These are phyloP conservation scores for Cynara cardunculus DNA, from an alignment of 129 eudicot species.

Conservation along the genomic window DNA sequence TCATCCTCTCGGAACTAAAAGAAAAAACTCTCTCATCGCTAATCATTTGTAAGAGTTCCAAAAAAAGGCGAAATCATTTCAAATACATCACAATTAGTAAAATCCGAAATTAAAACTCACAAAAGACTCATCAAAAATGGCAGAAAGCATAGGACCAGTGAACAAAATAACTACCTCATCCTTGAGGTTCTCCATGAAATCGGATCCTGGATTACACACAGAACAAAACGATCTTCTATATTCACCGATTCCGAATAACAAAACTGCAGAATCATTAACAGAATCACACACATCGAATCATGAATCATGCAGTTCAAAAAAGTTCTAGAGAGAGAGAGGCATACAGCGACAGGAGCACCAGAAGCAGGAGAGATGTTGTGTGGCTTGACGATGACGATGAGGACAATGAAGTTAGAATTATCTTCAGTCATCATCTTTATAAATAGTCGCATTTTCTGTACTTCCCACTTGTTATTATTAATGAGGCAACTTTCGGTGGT, in stretches of 20 bases:
- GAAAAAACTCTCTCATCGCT: neutral
- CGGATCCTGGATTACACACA: constrained; percentile 13
- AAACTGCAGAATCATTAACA: neutral
- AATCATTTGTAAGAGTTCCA: neutral
- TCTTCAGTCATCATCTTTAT: constrained; percentile 10
- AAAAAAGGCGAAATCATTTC: neutral
- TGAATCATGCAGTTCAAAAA: neutral
- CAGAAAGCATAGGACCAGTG: neutral
- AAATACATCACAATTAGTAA: neutral
- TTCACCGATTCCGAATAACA: constrained; percentile 14
- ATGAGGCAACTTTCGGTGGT: neutral
- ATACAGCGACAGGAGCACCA: constrained; percentile 32
- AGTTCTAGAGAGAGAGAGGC: constrained; percentile 1
- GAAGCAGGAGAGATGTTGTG: constrained; percentile 7
- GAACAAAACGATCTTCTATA: constrained; percentile 15
- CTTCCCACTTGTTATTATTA: neutral
- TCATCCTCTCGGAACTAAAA: neutral
- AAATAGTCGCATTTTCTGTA: neutral
- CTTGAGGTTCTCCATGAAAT: constrained; percentile 27
- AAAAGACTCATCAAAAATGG: neutral
- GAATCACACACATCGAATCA: neutral
- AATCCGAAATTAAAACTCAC: constrained; percentile 6
- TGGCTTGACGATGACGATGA: constrained; percentile 13
- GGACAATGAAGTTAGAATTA: constrained; percentile 1
- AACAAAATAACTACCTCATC: constrained; percentile 24